These are phyloP conservation scores for Sistotremastrum suecicum DNA, from an alignment of 768 basidiomycete species.

Conservation along the genomic window DNA sequence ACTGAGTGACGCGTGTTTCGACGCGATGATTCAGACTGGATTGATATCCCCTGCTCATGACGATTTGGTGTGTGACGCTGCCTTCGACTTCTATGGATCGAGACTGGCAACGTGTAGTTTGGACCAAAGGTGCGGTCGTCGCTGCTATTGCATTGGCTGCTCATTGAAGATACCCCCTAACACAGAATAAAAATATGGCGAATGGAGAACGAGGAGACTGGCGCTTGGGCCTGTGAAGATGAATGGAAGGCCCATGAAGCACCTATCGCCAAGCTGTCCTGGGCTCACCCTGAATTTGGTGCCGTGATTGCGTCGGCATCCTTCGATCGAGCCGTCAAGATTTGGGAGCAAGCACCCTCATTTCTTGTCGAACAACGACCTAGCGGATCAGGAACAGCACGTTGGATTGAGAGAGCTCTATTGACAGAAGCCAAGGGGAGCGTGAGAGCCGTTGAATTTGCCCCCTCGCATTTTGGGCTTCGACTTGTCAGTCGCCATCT, in stretches of 20 bases:
- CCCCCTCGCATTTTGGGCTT: constrained; percentile 76
- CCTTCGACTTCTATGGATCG: constrained; percentile 85
- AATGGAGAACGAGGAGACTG: constrained; percentile 47
- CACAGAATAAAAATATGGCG: constrained; percentile 77
- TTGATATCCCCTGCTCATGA: constrained; percentile 65
- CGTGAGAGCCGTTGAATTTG: constrained; percentile 76
- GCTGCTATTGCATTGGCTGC: constrained; percentile 6
- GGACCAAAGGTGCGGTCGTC: constrained; percentile 50
- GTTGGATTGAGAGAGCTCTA: constrained; percentile 65
- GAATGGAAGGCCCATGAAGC: constrained; percentile 99
- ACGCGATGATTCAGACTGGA: constrained; percentile 60
- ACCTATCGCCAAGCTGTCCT: constrained; percentile 66
- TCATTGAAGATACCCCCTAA: neutral
- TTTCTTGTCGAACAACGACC: constrained; percentile 14
- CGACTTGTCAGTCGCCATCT: constrained; percentile 48
- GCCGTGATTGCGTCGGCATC: constrained; percentile 75
- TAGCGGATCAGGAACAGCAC: constrained; percentile 18
- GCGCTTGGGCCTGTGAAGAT: constrained; percentile 65
- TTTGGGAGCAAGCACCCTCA: constrained; percentile 64
- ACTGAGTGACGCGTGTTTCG: too few species aligned
- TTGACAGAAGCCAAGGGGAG: constrained; percentile 78
- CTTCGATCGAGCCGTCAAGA: constrained; percentile 83
- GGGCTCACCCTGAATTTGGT: constrained; percentile 92
- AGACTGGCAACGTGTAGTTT: constrained; percentile 68
- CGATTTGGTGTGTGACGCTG: constrained; percentile 73